These are phyloP conservation scores for Protomyces pachydermus DNA, from an alignment of 1,139 yeast species.

Conservation along the genomic window DNA sequence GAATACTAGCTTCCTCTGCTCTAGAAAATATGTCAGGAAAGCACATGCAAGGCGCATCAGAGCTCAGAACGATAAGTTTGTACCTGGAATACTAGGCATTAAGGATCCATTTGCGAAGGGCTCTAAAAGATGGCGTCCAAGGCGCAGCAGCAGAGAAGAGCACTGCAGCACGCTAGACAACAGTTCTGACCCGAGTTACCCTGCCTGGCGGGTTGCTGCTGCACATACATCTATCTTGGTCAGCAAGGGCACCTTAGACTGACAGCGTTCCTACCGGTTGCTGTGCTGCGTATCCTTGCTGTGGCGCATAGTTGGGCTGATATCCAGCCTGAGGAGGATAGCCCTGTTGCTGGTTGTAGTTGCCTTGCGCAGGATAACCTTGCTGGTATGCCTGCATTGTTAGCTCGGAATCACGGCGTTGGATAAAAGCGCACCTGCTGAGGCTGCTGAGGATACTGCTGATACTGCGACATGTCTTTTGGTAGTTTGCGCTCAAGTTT, in stretches of 20 bases:
- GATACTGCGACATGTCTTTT: background rate
- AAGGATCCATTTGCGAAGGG: too few species aligned
- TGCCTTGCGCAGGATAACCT: slow-evolving; percentile 18
- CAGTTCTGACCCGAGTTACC: background rate
- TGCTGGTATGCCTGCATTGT: background rate
- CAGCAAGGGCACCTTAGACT: background rate
- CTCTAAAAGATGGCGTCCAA: slow-evolving; percentile 15
- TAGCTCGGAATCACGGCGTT: background rate
- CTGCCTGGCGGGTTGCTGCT: background rate
- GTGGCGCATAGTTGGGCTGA: background rate
- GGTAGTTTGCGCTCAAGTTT: background rate
- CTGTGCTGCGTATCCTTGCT: slow-evolving; percentile 11
- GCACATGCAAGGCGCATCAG: too few species aligned
- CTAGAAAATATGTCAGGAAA: too few species aligned
- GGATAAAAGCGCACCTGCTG: background rate
- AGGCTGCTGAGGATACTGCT: slow-evolving; percentile 21
- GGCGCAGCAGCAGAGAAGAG: slow-evolving; percentile 20
- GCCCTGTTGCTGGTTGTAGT: background rate
- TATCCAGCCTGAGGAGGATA: background rate
- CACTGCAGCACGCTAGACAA: slow-evolving; percentile 16
- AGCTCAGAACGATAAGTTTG: too few species aligned
- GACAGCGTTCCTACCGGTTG: background rate
- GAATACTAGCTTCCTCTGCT: too few species aligned
- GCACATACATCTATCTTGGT: slow-evolving; percentile 9
- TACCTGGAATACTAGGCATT: too few species aligned